Conservation (phyloP, 2,329 filamentous ascomycete genomes). For the Gnomoniopsis sp. region DNA sequence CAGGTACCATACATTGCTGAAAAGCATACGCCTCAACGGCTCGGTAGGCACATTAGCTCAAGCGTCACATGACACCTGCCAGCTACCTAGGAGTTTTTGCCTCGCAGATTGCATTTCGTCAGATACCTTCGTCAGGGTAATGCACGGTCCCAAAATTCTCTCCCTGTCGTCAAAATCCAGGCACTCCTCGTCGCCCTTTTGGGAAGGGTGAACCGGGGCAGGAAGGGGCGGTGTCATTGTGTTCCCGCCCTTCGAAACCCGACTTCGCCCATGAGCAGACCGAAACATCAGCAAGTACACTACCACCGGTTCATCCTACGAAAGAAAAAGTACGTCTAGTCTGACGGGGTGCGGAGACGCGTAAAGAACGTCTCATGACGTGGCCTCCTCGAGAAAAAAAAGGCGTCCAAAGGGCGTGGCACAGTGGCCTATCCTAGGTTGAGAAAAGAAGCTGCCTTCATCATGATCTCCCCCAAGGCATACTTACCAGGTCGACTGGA, state of each 20-base stretch:
- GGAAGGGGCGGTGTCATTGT: neutral
- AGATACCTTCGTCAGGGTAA: too few species aligned
- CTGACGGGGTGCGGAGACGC: neutral
- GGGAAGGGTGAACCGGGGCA: neutral
- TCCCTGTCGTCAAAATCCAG: neutral
- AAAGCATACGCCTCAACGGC: too few species aligned
- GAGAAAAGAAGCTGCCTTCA: neutral
- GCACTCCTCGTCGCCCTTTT: neutral
- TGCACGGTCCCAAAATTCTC: neutral
- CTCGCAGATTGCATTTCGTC: too few species aligned
- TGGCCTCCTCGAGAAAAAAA: neutral
- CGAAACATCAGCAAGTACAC: neutral
- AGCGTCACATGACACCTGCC: too few species aligned
- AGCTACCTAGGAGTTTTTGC: too few species aligned
- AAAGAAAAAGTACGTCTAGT: neutral
- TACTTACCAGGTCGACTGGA: neutral
- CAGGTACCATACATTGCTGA: too few species aligned
- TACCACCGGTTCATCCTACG: neutral
- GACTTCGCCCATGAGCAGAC: neutral
- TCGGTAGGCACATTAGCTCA: too few species aligned
- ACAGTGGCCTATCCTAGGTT: neutral
- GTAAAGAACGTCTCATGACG: neutral
- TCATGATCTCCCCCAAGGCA: too few species aligned
- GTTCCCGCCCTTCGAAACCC: neutral
- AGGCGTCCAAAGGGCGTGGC: neutral